Evolutionary conservation across 495 filamentous ascomycete genomes (phyloP).

Genomic region (Rusavskia elegans): DNA sequence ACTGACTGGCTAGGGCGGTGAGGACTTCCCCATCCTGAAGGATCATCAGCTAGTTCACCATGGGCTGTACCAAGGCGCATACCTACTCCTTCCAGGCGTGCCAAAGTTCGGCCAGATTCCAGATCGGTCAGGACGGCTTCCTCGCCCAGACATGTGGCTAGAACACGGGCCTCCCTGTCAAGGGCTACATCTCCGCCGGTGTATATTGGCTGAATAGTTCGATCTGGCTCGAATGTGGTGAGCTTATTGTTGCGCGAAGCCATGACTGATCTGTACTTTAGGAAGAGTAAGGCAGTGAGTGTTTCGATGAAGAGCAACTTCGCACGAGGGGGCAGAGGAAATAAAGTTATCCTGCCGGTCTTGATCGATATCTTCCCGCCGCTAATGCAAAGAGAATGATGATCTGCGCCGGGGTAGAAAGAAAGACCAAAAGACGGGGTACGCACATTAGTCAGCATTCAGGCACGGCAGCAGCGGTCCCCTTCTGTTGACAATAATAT

Average conservation of each 20-base stretch:
- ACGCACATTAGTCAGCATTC: too few relatives aligned
- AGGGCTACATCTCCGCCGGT: constrained; percentile 80
- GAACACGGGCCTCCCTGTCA: constrained; percentile 62
- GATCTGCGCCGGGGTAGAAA: too few relatives aligned
- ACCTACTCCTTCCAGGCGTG: constrained; percentile 77
- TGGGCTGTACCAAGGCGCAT: background rate
- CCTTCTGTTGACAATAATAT: too few relatives aligned
- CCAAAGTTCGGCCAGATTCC: constrained; percentile 64
- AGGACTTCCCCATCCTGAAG: constrained; percentile 79
- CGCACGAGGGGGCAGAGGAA: too few relatives aligned
- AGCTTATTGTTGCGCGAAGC: constrained; percentile 21
- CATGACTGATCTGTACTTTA: constrained; percentile 13
- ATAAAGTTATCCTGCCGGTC: too few relatives aligned
- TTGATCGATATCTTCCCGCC: background rate
- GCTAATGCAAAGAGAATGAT: background rate
- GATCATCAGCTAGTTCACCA: background rate
- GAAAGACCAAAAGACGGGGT: too few relatives aligned
- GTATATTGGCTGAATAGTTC: constrained; percentile 81
- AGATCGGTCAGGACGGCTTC: constrained; percentile 80
- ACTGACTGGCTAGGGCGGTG: constrained; percentile 66
- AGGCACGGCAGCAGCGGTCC: too few relatives aligned
- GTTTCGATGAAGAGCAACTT: too few relatives aligned
- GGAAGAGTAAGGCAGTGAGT: too few relatives aligned
- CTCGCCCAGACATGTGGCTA: constrained; percentile 77
- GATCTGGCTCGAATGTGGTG: constrained; percentile 73